Evolutionary conservation across 176 grass and related monocot genomes (phyloP), one percentile per base, ranked within the genome.

Genomic region (Carex myosuroides): DNA sequence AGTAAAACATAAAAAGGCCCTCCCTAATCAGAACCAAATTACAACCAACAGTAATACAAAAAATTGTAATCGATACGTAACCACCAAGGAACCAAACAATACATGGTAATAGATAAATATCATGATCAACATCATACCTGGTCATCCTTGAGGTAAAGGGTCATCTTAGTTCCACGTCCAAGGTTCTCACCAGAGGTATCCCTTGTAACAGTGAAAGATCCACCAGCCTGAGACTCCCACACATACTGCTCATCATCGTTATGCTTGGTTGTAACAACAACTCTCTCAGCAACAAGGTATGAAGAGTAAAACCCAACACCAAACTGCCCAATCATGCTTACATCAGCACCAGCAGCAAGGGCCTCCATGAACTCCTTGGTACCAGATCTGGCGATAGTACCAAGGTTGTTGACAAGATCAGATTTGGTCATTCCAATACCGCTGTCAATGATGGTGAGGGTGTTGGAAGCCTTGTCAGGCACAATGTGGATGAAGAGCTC

Each of bases 331-430:
- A 99, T 95, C 96, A 99, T 99, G 69, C 93, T 95, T 18, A 99
- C 96, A 79, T 99, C 96, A n/a, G 96, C 96, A 77, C 96, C 96
- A 54, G 96, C 93, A 7, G 96, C 89, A 33, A 99, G 85, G 10
- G 93, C 96, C 89, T 99, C 96, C 93, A 99, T 99, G 83, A 95
- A 99, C 84, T 99, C 93, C 89, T 99, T 95, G 0, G 93, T 99
- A 61, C 93, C 93, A 5, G 93, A 99, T 37, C 93, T 87, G 1
- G 96, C 96, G 84, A 99, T 99, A 41, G 96, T 99, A 80, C 96
- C 96, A 59, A 99, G 93, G 88, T 99, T 99, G 88, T 99, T 95
- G 76, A 99, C 96, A 0, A 99, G 91, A 37, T 95, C 96, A 1
- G 96, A 99, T 69, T 98, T 98, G 80, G 96, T 98, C 93, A 98